Percentiles rank a stretch among this genome's conserved stretches.
Evolutionary conservation across 1,284 basidiomycete genomes (phyloP).

Genomic region (Cystobasidiaceae sp.): DNA sequence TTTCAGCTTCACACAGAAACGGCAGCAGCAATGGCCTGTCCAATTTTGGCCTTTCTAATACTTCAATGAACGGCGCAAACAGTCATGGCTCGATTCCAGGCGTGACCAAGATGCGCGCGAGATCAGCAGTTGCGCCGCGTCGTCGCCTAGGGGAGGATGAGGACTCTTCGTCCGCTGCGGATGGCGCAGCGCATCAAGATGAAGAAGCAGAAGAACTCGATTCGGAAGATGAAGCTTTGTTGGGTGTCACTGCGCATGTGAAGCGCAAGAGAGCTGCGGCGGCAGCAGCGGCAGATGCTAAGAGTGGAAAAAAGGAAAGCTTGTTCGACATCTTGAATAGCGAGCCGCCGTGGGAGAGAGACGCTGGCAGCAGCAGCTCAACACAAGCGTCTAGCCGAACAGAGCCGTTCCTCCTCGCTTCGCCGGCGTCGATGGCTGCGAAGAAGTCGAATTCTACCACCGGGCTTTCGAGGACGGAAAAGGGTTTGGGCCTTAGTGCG

Average conservation of each 20-base stretch:
- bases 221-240: slow-evolving; percentile 24
- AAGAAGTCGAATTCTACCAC: too few relatives aligned
- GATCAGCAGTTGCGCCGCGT: not conserved
- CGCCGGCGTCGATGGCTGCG: too few relatives aligned
- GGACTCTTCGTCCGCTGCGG: not conserved
- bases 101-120: slow-evolving; percentile 4
- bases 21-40: not conserved
- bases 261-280: not conserved
- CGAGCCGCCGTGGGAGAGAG: slow-evolving; percentile 20
- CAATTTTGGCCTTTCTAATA: not conserved
- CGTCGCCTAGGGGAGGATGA: not conserved
- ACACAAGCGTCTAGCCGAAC: not conserved
- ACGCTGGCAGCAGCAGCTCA: not conserved
- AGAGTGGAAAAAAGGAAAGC: slow-evolving; percentile 9
- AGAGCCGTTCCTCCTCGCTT: not conserved
- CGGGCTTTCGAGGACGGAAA: too few relatives aligned
- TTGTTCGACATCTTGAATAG: slow-evolving; percentile 21
- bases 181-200: not conserved
- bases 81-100: not conserved
- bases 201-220: slow-evolving; percentile 5
- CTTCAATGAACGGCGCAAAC: not conserved
- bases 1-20: not conserved
- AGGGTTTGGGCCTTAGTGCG: too few relatives aligned
- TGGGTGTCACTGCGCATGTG: not conserved
- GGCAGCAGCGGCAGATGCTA: not conserved